These are phyloP conservation scores for Xylaria sp. DNA, from an alignment of 2,329 filamentous ascomycete genomes.

Conservation along the genomic window DNA sequence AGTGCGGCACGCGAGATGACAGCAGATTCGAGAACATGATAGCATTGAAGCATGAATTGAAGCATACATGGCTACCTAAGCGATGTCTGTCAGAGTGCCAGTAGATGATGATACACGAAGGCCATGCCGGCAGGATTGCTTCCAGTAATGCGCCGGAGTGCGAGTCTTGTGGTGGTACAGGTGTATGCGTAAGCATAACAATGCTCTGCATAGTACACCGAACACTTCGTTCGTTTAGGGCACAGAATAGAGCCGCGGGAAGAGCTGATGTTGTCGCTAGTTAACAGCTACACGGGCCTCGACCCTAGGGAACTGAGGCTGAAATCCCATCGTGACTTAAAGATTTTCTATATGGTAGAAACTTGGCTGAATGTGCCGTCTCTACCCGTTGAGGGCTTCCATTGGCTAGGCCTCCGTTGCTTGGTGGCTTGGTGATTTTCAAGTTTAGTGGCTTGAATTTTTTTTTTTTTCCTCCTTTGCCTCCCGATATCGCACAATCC, in stretches of 20 bases:
- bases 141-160: constrained; percentile 1
- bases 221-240: not conserved
- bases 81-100: constrained; percentile 10
- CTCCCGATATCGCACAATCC: no score
- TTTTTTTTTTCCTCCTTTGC: no score
- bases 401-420: no score
- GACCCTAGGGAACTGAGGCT: not conserved
- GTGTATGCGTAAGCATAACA: not conserved
- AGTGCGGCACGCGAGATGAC: not conserved
- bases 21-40: constrained; percentile 6
- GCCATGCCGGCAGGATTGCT: not conserved
- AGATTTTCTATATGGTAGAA: not conserved
- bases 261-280: not conserved
- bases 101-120: constrained; percentile 14
- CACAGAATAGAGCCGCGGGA: not conserved
- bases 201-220: not conserved
- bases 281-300: not conserved
- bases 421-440: no score
- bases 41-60: not conserved
- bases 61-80: not conserved
- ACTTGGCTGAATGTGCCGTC: not conserved
- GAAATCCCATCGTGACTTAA: constrained; percentile 1
- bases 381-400: not conserved
- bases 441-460: no score
- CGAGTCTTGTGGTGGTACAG: not conserved